Percentiles rank a stretch among this genome's conserved stretches.
Evolutionary conservation across 345 rosid genomes (phyloP).

Genomic region (Gossypium arboreum): DNA sequence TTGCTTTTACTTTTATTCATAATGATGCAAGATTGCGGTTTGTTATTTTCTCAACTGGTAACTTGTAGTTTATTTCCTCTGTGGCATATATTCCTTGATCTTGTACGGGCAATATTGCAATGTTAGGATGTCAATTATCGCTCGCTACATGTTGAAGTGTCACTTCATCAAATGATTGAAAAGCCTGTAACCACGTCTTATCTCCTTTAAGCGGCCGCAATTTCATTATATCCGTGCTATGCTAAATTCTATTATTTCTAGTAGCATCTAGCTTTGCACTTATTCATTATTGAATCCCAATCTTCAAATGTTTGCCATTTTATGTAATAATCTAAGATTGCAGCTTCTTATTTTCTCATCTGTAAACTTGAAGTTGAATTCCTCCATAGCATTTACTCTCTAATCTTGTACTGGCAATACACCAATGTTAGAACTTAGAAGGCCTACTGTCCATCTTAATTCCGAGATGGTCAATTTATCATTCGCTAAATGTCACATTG

Average conservation of each 20-base stretch:
- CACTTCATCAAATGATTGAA: neutral
- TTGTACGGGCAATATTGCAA: neutral
- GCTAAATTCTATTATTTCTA: neutral
- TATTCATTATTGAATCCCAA: neutral
- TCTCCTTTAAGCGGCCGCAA: neutral
- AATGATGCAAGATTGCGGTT: neutral
- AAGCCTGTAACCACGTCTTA: neutral
- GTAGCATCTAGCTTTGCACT: neutral
- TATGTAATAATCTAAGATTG: neutral
- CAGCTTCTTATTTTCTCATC: neutral
- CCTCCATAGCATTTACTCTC: neutral
- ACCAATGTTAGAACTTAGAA: neutral
- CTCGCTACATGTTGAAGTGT: neutral
- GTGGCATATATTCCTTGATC: neutral
- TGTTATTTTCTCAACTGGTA: too few relatives aligned
- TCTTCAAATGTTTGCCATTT: neutral
- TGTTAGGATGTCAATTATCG: neutral
- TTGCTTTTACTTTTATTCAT: too few relatives aligned
- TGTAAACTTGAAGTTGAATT: neutral
- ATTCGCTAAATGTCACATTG: neutral
- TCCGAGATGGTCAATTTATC: neutral
- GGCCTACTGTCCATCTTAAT: neutral
- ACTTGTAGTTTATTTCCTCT: neutral
- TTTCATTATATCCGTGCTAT: neutral
- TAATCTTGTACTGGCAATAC: neutral